A percentile compares a stretch with the other conserved stretches of the same genome.
These are phyloP conservation scores for Rhodotorula sp. DNA, from an alignment of 1,284 basidiomycete genomes.

Conservation along the genomic window DNA sequence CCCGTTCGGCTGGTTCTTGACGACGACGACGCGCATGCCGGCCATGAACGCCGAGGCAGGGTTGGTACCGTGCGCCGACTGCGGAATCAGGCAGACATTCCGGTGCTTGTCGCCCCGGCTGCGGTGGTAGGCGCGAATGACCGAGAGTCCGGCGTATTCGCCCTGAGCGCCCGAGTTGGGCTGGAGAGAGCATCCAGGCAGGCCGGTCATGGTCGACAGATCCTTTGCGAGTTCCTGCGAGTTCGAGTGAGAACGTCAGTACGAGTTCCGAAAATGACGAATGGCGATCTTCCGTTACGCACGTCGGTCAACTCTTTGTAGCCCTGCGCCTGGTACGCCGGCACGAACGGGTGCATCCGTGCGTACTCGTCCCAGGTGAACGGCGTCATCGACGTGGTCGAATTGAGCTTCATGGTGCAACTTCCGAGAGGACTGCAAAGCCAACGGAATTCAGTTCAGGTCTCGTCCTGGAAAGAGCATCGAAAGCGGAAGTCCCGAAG, in stretches of 20 bases:
- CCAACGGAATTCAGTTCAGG: background rate
- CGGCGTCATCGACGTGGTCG: constrained; percentile 93
- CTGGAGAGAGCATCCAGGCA: constrained; percentile 89
- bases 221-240: constrained; percentile 80
- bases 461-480: background rate
- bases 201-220: constrained; percentile 90
- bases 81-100: constrained; percentile 89
- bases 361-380: constrained; percentile 91
- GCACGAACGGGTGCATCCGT: constrained; percentile 87
- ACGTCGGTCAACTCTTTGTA: constrained; percentile 80
- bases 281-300: constrained; percentile 15
- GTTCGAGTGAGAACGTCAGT: no score
- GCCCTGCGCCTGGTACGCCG: constrained; percentile 82
- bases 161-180: constrained; percentile 96
- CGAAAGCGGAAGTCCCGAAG: no score
- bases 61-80: constrained; percentile 95
- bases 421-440: constrained; percentile 69
- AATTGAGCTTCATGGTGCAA: constrained; percentile 71
- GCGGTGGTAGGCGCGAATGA: constrained; percentile 92
- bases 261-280: no score
- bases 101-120: constrained; percentile 80
- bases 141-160: constrained; percentile 88
- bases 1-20: constrained; percentile 84
- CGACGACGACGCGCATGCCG: constrained; percentile 89
- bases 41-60: constrained; percentile 96